phyloP scores from a whole-genome alignment of 164 flowering plant genomes.

The Vitis rotundifolia region DNA sequence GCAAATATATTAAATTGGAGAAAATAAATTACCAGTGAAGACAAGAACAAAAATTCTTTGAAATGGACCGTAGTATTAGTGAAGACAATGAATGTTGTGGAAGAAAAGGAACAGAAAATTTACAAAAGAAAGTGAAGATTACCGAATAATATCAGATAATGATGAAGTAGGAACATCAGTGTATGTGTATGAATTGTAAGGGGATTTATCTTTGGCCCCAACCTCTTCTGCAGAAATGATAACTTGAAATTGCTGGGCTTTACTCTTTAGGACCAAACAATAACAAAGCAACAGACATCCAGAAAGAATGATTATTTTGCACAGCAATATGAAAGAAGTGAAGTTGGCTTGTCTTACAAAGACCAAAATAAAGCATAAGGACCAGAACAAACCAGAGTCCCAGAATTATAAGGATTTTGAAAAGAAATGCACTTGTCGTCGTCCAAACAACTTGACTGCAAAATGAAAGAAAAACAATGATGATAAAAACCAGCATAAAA shows the following conservation, averaged over 20 bases:
- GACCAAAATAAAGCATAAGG: neutral
- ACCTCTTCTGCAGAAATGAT: constrained; percentile 57
- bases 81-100: too few relatives aligned
- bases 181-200: constrained; percentile 51
- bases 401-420: constrained; percentile 37
- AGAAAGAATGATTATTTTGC: neutral
- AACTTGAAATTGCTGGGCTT: constrained; percentile 37
- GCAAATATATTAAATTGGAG: neutral
- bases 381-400: constrained; percentile 39
- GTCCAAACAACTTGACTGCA: constrained; percentile 41
- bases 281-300: neutral
- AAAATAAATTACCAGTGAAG: neutral
- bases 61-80: too few relatives aligned
- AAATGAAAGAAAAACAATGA: neutral
- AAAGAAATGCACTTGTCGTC: constrained; percentile 39
- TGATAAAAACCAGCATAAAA: neutral
- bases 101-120: too few relatives aligned
- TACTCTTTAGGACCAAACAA: constrained; percentile 16
- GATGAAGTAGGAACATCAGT: constrained; percentile 49
- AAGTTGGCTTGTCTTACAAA: neutral
- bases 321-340: neutral
- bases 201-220: constrained; percentile 61
- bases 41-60: neutral
- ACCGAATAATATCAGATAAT: constrained; percentile 58
- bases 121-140: constrained; percentile 9